These are phyloP conservation scores for Plasmodium fragile DNA, from an alignment of 169 alveolate genomes.

Conservation along the genomic window DNA sequence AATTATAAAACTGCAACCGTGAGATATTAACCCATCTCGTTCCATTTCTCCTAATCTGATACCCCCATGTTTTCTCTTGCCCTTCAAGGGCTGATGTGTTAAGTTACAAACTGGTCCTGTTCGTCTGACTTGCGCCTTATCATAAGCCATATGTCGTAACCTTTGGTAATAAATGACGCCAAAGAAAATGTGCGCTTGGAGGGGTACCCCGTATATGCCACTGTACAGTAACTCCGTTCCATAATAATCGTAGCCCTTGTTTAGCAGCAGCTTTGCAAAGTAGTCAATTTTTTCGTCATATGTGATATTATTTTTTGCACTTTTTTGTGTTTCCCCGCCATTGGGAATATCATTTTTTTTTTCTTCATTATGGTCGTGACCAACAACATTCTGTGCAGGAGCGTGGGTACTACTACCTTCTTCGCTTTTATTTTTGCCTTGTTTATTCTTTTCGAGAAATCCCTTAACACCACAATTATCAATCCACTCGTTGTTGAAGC, in stretches of 20 bases:
- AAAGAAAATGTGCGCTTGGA: conserved; percentile 97
- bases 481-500: conserved; percentile 83
- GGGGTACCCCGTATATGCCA: conserved; percentile 97
- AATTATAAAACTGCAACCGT: conserved; percentile 97
- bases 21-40: conserved; percentile 99
- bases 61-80: conserved; percentile 99
- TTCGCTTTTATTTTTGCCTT: conserved; percentile 43
- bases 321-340: not conserved
- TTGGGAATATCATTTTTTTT: not conserved
- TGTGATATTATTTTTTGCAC: not conserved
- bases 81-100: conserved; percentile 99
- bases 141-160: conserved; percentile 99
- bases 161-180: conserved; percentile 99
- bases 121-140: conserved; percentile 96
- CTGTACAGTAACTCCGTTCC: conserved; percentile 99
- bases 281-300: conserved; percentile 75
- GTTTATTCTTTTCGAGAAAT: conserved; percentile 4
- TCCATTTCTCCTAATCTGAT: conserved; percentile 99
- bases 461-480: conserved; percentile 89
- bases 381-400: conserved; percentile 58
- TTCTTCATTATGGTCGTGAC: not conserved
- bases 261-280: conserved; percentile 69
- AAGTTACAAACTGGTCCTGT: conserved; percentile 99
- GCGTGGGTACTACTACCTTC: conserved; percentile 28
- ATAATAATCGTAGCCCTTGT: conserved; percentile 94